Evolutionary conservation across 2,329 filamentous ascomycete genomes (phyloP), one percentile per base, ranked within the genome.

Genomic region (Cercospora janseana): DNA sequence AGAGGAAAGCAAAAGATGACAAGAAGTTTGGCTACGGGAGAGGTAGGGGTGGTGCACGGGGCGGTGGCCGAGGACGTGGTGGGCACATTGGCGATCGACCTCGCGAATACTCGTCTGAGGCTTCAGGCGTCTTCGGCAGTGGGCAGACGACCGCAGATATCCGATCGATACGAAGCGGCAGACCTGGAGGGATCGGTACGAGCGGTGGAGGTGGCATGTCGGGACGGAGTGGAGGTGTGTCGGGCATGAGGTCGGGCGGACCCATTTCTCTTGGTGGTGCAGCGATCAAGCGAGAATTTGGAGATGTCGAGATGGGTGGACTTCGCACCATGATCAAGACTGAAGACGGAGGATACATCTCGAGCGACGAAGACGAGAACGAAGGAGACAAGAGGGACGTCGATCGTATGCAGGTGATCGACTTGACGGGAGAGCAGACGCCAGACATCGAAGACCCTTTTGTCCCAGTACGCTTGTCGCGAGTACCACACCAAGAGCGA

Each of bases 381-480:
- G 66, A 69, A 18, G 73, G 69, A 18, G 69, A 72, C 31, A 71
- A 76, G 45, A 69, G 76, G 46, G 75, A 80, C 54, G 79, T 85
- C 48, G 80, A 84, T 56, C 66, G 73, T n/a, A 77, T 82, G 54
- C 75, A 76, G 55, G 62, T 82, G 9, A 73, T 78, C 9, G 79
- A 76, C 41, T 75, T 81, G 49, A 78, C 79, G 23, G 73, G 76
- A 37, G 67, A 71, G 13, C 63, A 63, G 63, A 61, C 40, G 62
- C 62, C 16, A 56, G 57, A 37, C 56, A 60, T 58, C 55, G 56
- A 46, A n/a, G 37, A 59, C 34, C 69, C 67, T 1, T 66, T 78
- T 34, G 67, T 71, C 40, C 80, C 80, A 4, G 72, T 82, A 34
- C 75, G 80, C n/a, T 72, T 82, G 40, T 71, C 73, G 48, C 72